These are phyloP conservation scores for Jacaranda copaia DNA, from an alignment of 257 asterid species.

Conservation along the genomic window DNA sequence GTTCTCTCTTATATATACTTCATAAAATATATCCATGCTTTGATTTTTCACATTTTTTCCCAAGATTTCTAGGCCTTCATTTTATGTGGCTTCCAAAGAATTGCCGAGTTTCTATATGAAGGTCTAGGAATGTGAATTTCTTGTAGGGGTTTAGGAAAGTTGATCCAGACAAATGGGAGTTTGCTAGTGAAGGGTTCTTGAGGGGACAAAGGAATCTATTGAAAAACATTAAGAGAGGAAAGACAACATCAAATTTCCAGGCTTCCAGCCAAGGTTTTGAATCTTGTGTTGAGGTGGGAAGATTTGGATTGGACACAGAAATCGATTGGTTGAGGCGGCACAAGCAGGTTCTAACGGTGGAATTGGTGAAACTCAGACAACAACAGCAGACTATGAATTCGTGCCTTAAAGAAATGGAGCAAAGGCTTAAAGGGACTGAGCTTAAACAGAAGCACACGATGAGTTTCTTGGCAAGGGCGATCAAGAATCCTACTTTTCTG, in stretches of 20 bases:
- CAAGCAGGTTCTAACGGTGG: conserved; percentile 61
- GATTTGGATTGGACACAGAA: conserved; percentile 68
- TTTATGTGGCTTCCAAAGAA: not conserved
- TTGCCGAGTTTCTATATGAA: not conserved
- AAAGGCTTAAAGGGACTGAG: conserved; percentile 61
- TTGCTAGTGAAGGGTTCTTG: conserved; percentile 55
- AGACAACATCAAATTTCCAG: conserved; percentile 38
- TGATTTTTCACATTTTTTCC: not conserved
- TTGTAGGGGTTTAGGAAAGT: conserved; percentile 55
- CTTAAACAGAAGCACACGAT: conserved; percentile 62
- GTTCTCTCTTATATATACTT: not conserved
- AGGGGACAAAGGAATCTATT: conserved; percentile 52
- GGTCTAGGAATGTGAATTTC: conserved; percentile 20
- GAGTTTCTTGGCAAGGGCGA: conserved; percentile 69
- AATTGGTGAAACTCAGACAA: conserved; percentile 71
- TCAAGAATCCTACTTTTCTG: conserved; percentile 59
- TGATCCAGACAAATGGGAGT: conserved; percentile 61
- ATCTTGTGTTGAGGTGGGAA: conserved; percentile 64
- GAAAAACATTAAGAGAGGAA: conserved; percentile 51
- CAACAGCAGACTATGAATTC: conserved; percentile 66
- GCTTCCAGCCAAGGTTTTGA: conserved; percentile 43
- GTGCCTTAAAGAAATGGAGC: conserved; percentile 55
- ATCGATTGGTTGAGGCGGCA: conserved; percentile 65
- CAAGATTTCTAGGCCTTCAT: conserved; percentile 23
- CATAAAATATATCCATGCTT: not conserved